Evolutionary conservation across 2,329 filamentous ascomycete species (phyloP).

Genomic region (Exophiala sp.): DNA sequence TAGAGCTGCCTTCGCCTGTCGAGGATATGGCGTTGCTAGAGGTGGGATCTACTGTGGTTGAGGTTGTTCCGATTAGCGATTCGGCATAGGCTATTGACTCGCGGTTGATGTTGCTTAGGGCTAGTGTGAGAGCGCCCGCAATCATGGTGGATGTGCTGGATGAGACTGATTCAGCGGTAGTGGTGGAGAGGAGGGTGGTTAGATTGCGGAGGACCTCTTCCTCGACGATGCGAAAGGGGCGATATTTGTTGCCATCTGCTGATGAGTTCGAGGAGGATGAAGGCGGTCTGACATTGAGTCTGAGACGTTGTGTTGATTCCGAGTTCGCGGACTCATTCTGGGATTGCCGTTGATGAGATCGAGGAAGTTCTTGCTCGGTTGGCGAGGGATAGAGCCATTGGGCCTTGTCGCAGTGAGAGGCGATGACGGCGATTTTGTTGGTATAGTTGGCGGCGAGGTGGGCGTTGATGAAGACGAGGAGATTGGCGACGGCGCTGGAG

Average conservation of each 20-base stretch:
- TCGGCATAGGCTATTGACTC: slow-evolving; percentile 63
- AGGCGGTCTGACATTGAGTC: slow-evolving; percentile 25
- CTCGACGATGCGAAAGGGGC: slow-evolving; percentile 85
- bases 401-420: slow-evolving; percentile 80
- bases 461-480: slow-evolving; percentile 95
- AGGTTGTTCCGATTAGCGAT: slow-evolving; percentile 48
- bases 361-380: slow-evolving; percentile 13
- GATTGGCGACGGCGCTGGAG: slow-evolving; percentile 77
- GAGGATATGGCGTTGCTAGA: slow-evolving; percentile 31
- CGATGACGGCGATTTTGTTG: slow-evolving; percentile 88
- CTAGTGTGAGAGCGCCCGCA: slow-evolving; percentile 84
- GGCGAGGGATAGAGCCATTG: slow-evolving; percentile 81
- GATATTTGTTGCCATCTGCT: slow-evolving; percentile 75
- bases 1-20: slow-evolving; percentile 37
- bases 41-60: slow-evolving; percentile 38
- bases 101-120: slow-evolving; percentile 87
- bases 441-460: slow-evolving; percentile 91
- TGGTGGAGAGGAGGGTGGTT: slow-evolving; percentile 66
- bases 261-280: slow-evolving; percentile 10
- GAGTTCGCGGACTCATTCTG: not conserved
- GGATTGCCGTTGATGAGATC: slow-evolving; percentile 2
- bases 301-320: slow-evolving; percentile 25
- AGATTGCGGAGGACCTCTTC: slow-evolving; percentile 72
- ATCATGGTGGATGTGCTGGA: slow-evolving; percentile 75
- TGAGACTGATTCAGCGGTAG: slow-evolving; percentile 62